phyloP scores from a whole-genome alignment of 768 basidiomycete species.

The Lactarius vividus region DNA sequence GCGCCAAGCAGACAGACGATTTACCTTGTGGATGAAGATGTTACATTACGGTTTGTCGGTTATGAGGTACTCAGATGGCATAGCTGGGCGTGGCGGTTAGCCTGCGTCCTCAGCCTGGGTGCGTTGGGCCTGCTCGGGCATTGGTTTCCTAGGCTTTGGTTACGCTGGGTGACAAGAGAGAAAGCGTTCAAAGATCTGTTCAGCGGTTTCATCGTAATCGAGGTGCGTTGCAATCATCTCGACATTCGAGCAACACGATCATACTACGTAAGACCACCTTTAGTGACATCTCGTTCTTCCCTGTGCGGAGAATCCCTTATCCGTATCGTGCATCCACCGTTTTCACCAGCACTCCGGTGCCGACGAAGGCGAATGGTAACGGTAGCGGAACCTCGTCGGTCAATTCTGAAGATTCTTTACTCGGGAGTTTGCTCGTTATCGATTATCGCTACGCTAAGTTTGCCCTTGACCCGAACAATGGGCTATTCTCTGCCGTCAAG shows the following conservation, averaged over 20 bases:
- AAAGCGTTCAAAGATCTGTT: conserved; percentile 72
- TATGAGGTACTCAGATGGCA: conserved; percentile 68
- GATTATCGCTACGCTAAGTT: conserved; percentile 95
- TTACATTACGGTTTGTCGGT: conserved; percentile 81
- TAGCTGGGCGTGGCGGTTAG: conserved; percentile 64
- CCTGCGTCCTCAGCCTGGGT: conserved; percentile 69
- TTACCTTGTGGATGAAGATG: conserved; percentile 87
- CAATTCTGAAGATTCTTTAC: conserved; percentile 35
- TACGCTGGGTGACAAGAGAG: conserved; percentile 80
- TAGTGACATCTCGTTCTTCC: conserved; percentile 77
- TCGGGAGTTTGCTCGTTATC: conserved; percentile 60
- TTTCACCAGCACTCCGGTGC: conserved; percentile 46
- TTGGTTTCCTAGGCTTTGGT: conserved; percentile 93
- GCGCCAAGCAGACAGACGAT: conserved; percentile 85
- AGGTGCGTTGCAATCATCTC: conserved; percentile 53
- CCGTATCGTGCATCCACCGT: conserved; percentile 79
- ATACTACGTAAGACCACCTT: conserved; percentile 64
- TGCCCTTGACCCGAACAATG: conserved; percentile 78
- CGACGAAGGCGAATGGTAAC: conserved; percentile 23
- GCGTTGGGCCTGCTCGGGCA: conserved; percentile 77
- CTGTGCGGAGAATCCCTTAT: conserved; percentile 64
- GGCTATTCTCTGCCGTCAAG: conserved; percentile 81
- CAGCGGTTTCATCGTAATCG: conserved; percentile 80
- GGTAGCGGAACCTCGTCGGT: conserved; percentile 34
- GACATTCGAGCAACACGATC: conserved; percentile 27